These are phyloP conservation scores for Globisporangium cystogenes DNA, from an alignment of 352 stramenopile species.

Conservation along the genomic window DNA sequence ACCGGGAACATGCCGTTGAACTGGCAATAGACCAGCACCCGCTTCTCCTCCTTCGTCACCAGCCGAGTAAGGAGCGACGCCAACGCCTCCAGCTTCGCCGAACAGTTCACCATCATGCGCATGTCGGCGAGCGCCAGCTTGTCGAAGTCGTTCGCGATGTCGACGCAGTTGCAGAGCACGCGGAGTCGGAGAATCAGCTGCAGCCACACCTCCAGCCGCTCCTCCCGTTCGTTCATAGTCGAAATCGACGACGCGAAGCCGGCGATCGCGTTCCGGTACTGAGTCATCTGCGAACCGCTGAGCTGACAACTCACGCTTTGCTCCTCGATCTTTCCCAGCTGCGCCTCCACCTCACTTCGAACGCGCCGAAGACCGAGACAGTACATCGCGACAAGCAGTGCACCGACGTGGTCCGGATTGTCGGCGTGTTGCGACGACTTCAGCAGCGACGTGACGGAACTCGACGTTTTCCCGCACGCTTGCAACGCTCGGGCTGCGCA, in stretches of 20 bases:
- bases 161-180: slow-evolving; percentile 76
- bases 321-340: slow-evolving; percentile 81
- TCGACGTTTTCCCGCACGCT: slow-evolving; percentile 38
- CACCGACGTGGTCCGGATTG: slow-evolving; percentile 28
- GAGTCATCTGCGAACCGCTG: slow-evolving; percentile 42
- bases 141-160: slow-evolving; percentile 69
- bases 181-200: slow-evolving; percentile 60
- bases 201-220: slow-evolving; percentile 59
- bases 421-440: slow-evolving; percentile 29
- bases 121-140: slow-evolving; percentile 73
- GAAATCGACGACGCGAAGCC: slow-evolving; percentile 48
- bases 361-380: slow-evolving; percentile 64
- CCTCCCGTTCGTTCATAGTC: slow-evolving; percentile 28
- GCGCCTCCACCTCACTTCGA: slow-evolving; percentile 65
- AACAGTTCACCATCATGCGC: slow-evolving; percentile 44
- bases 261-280: slow-evolving; percentile 61
- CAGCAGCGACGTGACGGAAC: slow-evolving; percentile 30
- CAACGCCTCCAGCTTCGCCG: slow-evolving; percentile 56
- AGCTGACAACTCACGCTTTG: slow-evolving; percentile 61
- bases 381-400: slow-evolving; percentile 41
- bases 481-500: slow-evolving; percentile 38
- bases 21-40: slow-evolving; percentile 79
- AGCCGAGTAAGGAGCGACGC: slow-evolving; percentile 49
- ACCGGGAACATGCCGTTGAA: slow-evolving; percentile 66
- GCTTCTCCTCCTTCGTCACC: slow-evolving; percentile 47